Evolutionary conservation across 768 basidiomycete genomes (phyloP).

Genomic region (Tubosaeta sp.): DNA sequence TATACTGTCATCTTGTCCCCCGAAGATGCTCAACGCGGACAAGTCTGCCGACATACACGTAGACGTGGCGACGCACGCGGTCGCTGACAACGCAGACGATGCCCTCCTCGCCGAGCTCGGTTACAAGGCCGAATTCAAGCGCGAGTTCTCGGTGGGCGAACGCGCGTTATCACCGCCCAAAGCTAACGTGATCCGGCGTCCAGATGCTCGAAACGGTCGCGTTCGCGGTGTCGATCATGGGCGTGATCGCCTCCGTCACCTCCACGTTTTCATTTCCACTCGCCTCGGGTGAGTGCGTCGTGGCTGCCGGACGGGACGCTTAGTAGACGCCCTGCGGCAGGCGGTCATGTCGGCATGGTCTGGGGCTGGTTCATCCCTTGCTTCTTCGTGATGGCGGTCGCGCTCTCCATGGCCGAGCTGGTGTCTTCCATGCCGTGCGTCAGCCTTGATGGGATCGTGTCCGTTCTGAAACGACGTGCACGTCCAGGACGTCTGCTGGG

Average conservation of each 20-base stretch:
- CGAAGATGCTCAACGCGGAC: background rate
- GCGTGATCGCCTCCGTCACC: conserved; percentile 63
- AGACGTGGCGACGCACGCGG: background rate
- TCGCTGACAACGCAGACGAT: conserved; percentile 43
- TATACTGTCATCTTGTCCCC: background rate
- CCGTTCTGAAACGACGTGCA: background rate
- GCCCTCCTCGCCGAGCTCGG: conserved; percentile 59
- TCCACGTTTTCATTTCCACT: conserved; percentile 65
- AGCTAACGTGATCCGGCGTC: background rate
- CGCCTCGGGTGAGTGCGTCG: conserved; percentile 43
- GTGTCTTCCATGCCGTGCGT: conserved; percentile 74
- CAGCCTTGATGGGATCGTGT: background rate
- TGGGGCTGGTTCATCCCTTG: conserved; percentile 75
- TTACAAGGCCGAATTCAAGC: conserved; percentile 68
- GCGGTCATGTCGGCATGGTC: conserved; percentile 74
- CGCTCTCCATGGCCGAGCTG: conserved; percentile 69
- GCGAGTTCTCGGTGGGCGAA: conserved; percentile 63
- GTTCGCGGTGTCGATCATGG: conserved; percentile 71
- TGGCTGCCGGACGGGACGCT: background rate
- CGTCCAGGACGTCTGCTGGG: conserved; percentile 67
- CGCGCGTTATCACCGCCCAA: background rate
- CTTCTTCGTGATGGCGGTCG: conserved; percentile 63
- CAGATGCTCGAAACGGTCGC: conserved; percentile 57
- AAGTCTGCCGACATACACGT: background rate
- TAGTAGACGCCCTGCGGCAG: conserved; percentile 29